Evolutionary conservation across 129 eudicot genomes (phyloP).

Genomic region (Scalesia atractyloides): DNA sequence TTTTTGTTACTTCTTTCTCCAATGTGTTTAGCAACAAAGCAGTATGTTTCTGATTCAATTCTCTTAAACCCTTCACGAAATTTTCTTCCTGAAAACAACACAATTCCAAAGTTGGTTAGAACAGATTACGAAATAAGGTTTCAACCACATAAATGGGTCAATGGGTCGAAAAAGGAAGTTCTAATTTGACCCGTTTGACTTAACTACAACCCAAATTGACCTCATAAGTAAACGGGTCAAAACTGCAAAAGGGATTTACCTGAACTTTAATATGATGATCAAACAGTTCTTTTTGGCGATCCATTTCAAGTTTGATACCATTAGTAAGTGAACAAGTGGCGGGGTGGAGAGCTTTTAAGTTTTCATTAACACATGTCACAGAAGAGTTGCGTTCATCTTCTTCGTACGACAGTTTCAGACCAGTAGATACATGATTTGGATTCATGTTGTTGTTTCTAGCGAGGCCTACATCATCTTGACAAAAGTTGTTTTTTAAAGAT

Average conservation of each 20-base stretch:
- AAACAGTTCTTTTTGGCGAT: slow-evolving; percentile 50
- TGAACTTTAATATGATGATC: slow-evolving; percentile 52
- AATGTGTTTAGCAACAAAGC: slow-evolving; percentile 50
- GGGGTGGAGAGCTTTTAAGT: slow-evolving; percentile 40
- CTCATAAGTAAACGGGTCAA: background rate
- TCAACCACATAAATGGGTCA: background rate
- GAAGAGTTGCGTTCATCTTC: slow-evolving; percentile 60
- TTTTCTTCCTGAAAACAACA: slow-evolving; percentile 46
- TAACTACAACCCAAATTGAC: background rate
- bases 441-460: slow-evolving; percentile 35
- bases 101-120: background rate
- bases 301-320: slow-evolving; percentile 49
- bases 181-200: background rate
- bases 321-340: slow-evolving; percentile 31
- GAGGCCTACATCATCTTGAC: slow-evolving; percentile 34
- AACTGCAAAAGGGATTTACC: slow-evolving; percentile 30
- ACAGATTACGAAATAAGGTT: background rate
- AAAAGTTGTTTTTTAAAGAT: slow-evolving; percentile 45
- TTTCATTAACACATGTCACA: slow-evolving; percentile 44
- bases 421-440: slow-evolving; percentile 57
- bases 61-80: slow-evolving; percentile 58
- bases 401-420: slow-evolving; percentile 58
- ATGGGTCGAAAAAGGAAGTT: background rate
- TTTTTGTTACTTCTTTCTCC: slow-evolving; percentile 53
- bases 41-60: slow-evolving; percentile 55